Conservation (phyloP, 83 land plant species). For the Picea mariana region DNA sequence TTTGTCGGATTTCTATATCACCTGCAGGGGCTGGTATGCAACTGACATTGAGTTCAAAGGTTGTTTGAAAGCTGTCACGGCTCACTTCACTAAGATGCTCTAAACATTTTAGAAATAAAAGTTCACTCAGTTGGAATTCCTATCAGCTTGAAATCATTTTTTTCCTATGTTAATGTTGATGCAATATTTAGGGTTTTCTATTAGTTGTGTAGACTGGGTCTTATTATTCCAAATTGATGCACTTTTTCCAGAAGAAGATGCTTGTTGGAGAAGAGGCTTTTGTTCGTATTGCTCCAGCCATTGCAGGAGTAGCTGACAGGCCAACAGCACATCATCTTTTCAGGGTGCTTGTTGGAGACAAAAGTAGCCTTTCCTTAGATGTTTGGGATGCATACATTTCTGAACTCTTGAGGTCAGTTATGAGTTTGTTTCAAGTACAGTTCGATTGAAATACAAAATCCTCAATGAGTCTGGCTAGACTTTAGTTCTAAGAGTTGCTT, state of each 20-base stretch:
- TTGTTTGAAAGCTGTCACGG: neutral
- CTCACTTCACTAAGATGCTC: neutral
- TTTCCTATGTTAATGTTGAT: neutral
- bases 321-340: conserved; percentile 80
- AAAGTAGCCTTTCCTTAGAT: conserved; percentile 57
- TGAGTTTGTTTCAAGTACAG: neutral
- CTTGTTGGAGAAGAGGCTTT: conserved; percentile 84
- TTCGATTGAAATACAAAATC: neutral
- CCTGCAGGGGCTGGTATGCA: neutral
- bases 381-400: conserved; percentile 68
- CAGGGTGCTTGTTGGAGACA: conserved; percentile 66
- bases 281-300: conserved; percentile 82
- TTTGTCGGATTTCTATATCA: neutral
- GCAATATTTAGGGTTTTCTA: neutral
- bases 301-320: conserved; percentile 88
- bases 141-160: neutral
- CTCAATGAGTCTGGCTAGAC: neutral
- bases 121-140: neutral
- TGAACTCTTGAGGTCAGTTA: conserved; percentile 59
- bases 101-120: neutral
- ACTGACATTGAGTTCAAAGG: neutral
- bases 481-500: neutral
- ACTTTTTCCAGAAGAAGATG: conserved; percentile 25
- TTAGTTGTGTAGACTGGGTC: neutral
- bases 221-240: neutral